phyloP scores from a whole-genome alignment of 768 basidiomycete genomes.

The Mycena polygramma region DNA sequence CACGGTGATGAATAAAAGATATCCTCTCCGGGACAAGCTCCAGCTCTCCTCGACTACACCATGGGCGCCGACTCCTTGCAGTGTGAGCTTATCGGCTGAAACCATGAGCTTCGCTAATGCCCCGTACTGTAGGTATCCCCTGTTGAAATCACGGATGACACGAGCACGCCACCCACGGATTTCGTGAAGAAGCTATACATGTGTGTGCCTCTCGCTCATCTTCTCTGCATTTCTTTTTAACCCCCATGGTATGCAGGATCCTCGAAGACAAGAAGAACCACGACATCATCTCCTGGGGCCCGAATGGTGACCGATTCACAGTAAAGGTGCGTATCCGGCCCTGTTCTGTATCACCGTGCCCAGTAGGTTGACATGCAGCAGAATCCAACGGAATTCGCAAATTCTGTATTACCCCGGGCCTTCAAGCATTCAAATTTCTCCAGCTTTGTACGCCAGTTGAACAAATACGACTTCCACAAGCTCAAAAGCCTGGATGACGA shows the following conservation, averaged over 20 bases:
- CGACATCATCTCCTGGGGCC: slow-evolving; percentile 86
- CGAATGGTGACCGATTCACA: slow-evolving; percentile 89
- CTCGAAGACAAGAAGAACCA: slow-evolving; percentile 83
- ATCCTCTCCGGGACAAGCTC: no score
- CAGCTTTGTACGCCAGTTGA: slow-evolving; percentile 91
- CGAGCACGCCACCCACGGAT: slow-evolving; percentile 51
- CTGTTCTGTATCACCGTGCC: background rate
- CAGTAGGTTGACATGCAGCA: slow-evolving; percentile 26
- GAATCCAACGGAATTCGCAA: slow-evolving; percentile 97
- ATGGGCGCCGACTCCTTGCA: no score
- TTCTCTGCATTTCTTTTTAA: background rate
- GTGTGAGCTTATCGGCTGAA: no score
- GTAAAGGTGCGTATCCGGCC: slow-evolving; percentile 69
- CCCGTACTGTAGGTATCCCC: no score
- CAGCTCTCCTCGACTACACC: no score
- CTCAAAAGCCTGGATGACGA: slow-evolving; percentile 90
- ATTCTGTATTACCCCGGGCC: slow-evolving; percentile 88
- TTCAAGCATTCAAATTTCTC: slow-evolving; percentile 98
- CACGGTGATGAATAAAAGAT: no score
- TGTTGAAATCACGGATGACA: no score
- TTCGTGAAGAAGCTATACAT: slow-evolving; percentile 97
- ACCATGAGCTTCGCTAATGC: no score
- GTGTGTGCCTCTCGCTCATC: slow-evolving; percentile 55
- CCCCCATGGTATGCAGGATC: slow-evolving; percentile 69
- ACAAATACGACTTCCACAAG: slow-evolving; percentile 98